phyloP scores from a whole-genome alignment of 495 filamentous ascomycete species.

The Lasiosphaeria hispida region DNA sequence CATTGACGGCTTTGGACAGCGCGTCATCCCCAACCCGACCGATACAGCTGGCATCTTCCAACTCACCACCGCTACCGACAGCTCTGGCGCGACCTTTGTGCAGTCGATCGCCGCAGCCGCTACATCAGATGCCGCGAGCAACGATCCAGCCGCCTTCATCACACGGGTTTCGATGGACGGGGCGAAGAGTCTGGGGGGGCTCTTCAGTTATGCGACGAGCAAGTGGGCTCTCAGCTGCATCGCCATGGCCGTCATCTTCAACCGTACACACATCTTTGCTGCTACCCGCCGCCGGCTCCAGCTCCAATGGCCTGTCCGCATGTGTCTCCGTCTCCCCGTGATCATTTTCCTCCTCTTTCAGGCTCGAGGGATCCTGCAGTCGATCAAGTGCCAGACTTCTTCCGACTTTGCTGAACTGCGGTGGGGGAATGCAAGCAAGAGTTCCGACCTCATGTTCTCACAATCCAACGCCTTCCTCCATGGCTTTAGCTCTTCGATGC shows the following conservation, averaged over 20 bases:
- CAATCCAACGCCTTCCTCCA: constrained; percentile 68
- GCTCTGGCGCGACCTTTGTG: constrained; percentile 16
- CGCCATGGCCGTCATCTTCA: constrained; percentile 79
- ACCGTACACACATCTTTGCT: constrained; percentile 90
- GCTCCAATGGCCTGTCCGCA: constrained; percentile 67
- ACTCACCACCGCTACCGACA: constrained; percentile 27
- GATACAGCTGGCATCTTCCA: constrained; percentile 39
- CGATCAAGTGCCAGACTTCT: constrained; percentile 89
- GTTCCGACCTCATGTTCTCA: constrained; percentile 68
- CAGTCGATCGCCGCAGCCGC: constrained; percentile 29
- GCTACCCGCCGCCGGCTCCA: constrained; percentile 74
- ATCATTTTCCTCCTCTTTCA: constrained; percentile 73
- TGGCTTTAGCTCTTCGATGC: constrained; percentile 60
- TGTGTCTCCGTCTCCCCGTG: constrained; percentile 70
- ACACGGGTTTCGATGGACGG: constrained; percentile 52
- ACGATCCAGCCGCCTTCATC: constrained; percentile 40
- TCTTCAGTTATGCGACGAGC: constrained; percentile 89
- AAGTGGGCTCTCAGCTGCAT: constrained; percentile 91
- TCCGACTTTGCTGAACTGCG: constrained; percentile 68
- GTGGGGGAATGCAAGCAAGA: constrained; percentile 67
- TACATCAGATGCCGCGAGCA: constrained; percentile 27
- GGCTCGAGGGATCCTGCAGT: constrained; percentile 67
- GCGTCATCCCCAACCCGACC: constrained; percentile 57
- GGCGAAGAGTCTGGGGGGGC: constrained; percentile 65
- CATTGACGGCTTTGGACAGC: constrained; percentile 60